A percentile compares a stretch with the other conserved stretches of the same genome.
Conservation (phyloP, 163 green algal genomes). For the Chlorella variabilis region DNA sequence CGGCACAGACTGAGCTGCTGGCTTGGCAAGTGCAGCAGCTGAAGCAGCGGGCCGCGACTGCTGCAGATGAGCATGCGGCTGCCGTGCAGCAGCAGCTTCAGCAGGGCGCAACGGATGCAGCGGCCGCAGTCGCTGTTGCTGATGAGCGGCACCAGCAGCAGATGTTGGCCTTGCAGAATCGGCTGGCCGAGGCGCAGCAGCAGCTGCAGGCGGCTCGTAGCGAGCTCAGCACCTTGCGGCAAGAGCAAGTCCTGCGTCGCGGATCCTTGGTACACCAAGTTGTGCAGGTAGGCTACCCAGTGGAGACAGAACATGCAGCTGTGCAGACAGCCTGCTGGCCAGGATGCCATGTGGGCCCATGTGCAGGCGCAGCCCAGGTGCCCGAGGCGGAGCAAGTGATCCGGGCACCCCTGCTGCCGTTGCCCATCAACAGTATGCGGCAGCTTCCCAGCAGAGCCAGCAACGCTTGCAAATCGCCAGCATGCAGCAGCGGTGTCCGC, state of each 20-base stretch:
- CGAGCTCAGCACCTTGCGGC: not conserved
- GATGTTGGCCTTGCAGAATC: not conserved
- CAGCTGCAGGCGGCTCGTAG: conserved; percentile 1
- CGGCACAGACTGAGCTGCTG: not conserved
- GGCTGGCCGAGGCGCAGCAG: conserved; percentile 11
- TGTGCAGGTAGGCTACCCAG: not conserved
- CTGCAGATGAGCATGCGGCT: conserved; percentile 3
- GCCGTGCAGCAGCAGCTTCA: conserved; percentile 4
- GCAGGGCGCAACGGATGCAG: not conserved
- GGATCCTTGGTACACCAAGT: not conserved
- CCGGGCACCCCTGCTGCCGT: not conserved
- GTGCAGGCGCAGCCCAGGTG: too few relatives aligned
- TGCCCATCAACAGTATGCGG: not conserved
- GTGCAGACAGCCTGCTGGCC: not conserved
- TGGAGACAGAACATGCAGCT: not conserved
- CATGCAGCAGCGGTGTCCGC: not conserved
- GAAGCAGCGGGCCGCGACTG: not conserved
- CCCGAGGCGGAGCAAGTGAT: too few relatives aligned
- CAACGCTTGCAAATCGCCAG: not conserved
- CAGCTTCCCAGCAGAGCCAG: not conserved
- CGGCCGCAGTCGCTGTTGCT: not conserved
- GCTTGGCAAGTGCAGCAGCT: conserved; percentile 26
- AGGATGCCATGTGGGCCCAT: too few relatives aligned
- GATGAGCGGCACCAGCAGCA: not conserved
- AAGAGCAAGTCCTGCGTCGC: not conserved